phyloP scores from a whole-genome alignment of 2,329 filamentous ascomycete species.

The Pseudocercospora fuligena region DNA sequence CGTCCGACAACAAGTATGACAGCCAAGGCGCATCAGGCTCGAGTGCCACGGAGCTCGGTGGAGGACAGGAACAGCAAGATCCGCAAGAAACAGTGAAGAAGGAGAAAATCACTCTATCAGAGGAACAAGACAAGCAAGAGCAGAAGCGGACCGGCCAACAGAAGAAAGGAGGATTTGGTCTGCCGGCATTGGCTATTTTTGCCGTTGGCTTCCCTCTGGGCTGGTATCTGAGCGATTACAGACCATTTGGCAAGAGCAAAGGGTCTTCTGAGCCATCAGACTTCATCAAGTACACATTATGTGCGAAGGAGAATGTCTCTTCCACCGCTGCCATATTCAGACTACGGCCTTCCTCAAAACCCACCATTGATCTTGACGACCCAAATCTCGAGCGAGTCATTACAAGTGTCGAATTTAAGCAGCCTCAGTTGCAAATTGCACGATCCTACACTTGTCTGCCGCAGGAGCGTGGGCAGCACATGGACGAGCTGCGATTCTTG shows the following conservation, averaged over 20 bases:
- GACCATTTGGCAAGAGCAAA: slow-evolving; percentile 8
- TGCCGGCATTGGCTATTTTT: slow-evolving; percentile 31
- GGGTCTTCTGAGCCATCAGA: slow-evolving; percentile 19
- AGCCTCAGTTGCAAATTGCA: slow-evolving; percentile 90
- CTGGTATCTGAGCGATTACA: slow-evolving; percentile 26
- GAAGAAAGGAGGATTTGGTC: slow-evolving; percentile 13
- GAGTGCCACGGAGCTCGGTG: neutral
- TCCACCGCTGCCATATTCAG: slow-evolving; percentile 72
- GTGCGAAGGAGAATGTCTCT: slow-evolving; percentile 65
- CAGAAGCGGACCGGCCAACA: slow-evolving; percentile 6
- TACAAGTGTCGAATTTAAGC: slow-evolving; percentile 92
- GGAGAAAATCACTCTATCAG: neutral
- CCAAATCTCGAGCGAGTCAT: slow-evolving; percentile 58
- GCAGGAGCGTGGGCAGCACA: slow-evolving; percentile 44
- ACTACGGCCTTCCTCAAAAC: slow-evolving; percentile 51
- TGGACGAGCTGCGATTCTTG: slow-evolving; percentile 67
- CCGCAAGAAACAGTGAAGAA: neutral
- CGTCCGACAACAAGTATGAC: slow-evolving; percentile 6
- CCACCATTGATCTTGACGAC: slow-evolving; percentile 27
- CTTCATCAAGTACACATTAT: slow-evolving; percentile 62
- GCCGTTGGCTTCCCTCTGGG: slow-evolving; percentile 31
- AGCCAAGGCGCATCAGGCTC: neutral
- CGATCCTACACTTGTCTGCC: slow-evolving; percentile 90
- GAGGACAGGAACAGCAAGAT: slow-evolving; percentile 2
- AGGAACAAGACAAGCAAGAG: slow-evolving; percentile 14